These are phyloP conservation scores for Leucocoprinus sp. DNA, from an alignment of 768 basidiomycete genomes.

Conservation along the genomic window DNA sequence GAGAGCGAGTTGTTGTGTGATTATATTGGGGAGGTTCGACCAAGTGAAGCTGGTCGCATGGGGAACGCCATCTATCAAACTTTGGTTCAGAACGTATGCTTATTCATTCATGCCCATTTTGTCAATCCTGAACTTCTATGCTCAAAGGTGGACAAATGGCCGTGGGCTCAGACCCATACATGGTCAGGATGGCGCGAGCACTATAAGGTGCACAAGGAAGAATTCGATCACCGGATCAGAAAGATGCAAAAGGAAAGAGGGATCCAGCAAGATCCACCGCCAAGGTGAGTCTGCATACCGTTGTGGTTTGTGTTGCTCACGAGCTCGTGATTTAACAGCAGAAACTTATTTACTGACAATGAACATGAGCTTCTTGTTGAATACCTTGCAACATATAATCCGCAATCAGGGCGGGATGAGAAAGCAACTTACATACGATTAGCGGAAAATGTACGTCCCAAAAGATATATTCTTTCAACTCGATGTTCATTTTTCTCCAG, in stretches of 20 bases:
- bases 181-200: slow-evolving; percentile 57
- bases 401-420: not conserved
- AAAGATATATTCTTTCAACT: not conserved
- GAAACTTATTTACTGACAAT: not conserved
- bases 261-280: not conserved
- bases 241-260: slow-evolving; percentile 21
- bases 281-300: not conserved
- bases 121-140: not conserved
- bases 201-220: slow-evolving; percentile 36
- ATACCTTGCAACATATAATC: not conserved
- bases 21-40: slow-evolving; percentile 9
- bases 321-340: not conserved
- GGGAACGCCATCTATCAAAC: slow-evolving; percentile 37
- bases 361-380: not conserved
- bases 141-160: slow-evolving; percentile 36
- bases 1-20: slow-evolving; percentile 16
- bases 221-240: slow-evolving; percentile 36
- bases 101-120: not conserved
- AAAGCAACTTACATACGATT: not conserved
- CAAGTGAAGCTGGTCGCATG: slow-evolving; percentile 24
- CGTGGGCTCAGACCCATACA: slow-evolving; percentile 41
- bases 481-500: slow-evolving; percentile 20
- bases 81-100: slow-evolving; percentile 37
- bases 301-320: not conserved
- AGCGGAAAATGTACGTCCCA: slow-evolving; percentile 35